These are phyloP conservation scores for Neofusicoccum ribis DNA, from an alignment of 2,329 filamentous ascomycete species.

Conservation along the genomic window DNA sequence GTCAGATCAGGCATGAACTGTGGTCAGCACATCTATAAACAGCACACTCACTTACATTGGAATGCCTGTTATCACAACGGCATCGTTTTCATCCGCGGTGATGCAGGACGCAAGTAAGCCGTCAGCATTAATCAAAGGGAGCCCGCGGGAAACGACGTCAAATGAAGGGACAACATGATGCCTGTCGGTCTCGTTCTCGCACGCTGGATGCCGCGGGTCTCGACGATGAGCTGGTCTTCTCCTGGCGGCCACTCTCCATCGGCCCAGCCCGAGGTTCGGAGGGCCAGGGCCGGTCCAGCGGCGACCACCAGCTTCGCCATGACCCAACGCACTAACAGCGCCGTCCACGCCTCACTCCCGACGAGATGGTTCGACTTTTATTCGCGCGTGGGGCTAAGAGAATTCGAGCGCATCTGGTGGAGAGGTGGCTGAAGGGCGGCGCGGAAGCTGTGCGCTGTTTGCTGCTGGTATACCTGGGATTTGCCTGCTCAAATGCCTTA, in stretches of 20 bases:
- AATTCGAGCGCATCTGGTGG: not conserved
- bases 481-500: not conserved
- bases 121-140: not conserved
- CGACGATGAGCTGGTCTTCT: too few relatives aligned
- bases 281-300: not conserved
- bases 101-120: conserved; percentile 4
- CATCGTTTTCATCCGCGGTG: not conserved
- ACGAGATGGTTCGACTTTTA: not conserved
- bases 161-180: not conserved
- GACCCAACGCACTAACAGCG: not conserved
- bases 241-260: not conserved
- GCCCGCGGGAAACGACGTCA: not conserved
- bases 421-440: not conserved
- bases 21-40: conserved; percentile 10
- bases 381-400: not conserved
- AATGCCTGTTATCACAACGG: not conserved
- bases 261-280: not conserved
- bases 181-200: not conserved
- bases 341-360: conserved; percentile 11
- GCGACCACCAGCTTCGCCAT: not conserved
- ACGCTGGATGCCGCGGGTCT: not conserved
- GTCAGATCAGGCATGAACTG: conserved; percentile 1
- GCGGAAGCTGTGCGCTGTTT: not conserved
- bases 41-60: not conserved
- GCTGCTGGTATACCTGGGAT: conserved; percentile 2